Percentiles rank a stretch among this genome's conserved stretches.
These are phyloP conservation scores for Coemansia sp. DNA, from an alignment of 192 early-diverging fungal genomes.

Conservation along the genomic window DNA sequence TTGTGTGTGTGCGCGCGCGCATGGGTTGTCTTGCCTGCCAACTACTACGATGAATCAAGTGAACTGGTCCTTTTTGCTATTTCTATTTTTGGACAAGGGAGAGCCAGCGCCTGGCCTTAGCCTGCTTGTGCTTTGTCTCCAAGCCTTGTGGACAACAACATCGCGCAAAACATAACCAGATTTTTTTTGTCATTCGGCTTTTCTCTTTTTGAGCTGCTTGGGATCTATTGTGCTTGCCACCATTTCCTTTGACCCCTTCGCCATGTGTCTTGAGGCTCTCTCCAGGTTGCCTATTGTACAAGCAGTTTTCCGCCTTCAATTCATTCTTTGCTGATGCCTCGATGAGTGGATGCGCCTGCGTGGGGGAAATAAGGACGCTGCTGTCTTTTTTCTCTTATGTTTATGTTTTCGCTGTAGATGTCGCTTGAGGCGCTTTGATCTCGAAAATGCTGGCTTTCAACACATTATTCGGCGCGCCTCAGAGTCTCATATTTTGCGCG, in stretches of 20 bases:
- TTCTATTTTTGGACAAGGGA: constrained; percentile 5
- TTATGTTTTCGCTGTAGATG: constrained; percentile 34
- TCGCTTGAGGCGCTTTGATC: constrained; percentile 49
- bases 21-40: not conserved
- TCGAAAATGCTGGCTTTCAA: constrained; percentile 36
- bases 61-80: not conserved
- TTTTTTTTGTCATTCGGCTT: constrained; percentile 6
- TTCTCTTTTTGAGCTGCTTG: constrained; percentile 1
- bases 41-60: not conserved
- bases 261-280: constrained; percentile 4
- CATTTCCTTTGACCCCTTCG: not conserved
- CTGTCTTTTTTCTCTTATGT: not conserved
- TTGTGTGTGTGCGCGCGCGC: not conserved
- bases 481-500: constrained; percentile 48
- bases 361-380: constrained; percentile 1
- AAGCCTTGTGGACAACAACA: not conserved
- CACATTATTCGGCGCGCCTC: constrained; percentile 52
- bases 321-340: not conserved
- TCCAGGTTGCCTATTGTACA: not conserved
- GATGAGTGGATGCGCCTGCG: not conserved
- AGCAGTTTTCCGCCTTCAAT: not conserved
- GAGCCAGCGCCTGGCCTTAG: not conserved
- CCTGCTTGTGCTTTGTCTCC: not conserved
- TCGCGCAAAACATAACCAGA: not conserved
- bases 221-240: not conserved